phyloP scores from a whole-genome alignment of 352 stramenopile genomes.

The Blastocystis sp. region DNA sequence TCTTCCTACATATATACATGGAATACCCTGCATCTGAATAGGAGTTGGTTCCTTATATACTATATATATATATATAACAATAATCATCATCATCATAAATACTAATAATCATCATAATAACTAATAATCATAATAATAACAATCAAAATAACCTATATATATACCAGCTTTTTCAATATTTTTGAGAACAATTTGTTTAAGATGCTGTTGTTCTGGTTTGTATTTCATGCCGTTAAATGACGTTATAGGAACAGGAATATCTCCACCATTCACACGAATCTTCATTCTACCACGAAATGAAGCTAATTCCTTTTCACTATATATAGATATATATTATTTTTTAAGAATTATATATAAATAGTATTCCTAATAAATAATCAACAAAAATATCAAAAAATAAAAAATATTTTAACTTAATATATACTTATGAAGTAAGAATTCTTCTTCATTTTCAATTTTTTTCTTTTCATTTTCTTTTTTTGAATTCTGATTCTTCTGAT shows the following conservation, averaged over 20 bases:
- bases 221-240: slow-evolving; percentile 41
- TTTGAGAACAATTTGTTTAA: slow-evolving; percentile 1
- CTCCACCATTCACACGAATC: slow-evolving; percentile 26
- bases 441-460: too few species aligned
- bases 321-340: too few species aligned
- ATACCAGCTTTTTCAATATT: slow-evolving; percentile 26
- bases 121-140: not conserved
- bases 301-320: slow-evolving; percentile 13
- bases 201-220: not conserved
- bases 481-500: too few species aligned
- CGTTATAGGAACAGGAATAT: slow-evolving; percentile 18
- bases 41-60: slow-evolving; percentile 90
- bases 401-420: too few species aligned
- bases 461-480: too few species aligned
- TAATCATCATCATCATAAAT: too few species aligned
- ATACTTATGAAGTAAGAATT: too few species aligned
- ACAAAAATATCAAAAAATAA: too few species aligned
- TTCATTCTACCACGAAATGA: slow-evolving; percentile 24
- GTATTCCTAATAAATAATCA: too few species aligned
- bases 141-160: slow-evolving; percentile 6
- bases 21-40: slow-evolving; percentile 92
- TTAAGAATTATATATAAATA: too few species aligned
- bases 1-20: slow-evolving; percentile 58
- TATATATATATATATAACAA: slow-evolving; percentile 43
- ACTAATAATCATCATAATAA: slow-evolving; percentile 33